Base-by-base conservation (phyloP, 768 basidiomycete species). In the Macrocybe gigantea region DNA sequence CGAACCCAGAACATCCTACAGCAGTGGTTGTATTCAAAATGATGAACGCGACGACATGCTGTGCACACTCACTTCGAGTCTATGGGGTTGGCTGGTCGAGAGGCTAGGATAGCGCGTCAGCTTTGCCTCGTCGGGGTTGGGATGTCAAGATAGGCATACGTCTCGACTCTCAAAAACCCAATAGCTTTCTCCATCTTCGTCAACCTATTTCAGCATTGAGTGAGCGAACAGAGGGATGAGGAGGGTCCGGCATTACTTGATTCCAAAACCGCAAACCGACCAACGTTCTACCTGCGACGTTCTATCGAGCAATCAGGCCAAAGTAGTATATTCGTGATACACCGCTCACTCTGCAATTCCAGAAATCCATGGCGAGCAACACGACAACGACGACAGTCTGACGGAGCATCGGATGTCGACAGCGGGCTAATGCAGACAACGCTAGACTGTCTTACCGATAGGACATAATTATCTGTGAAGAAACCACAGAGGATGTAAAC, bases 111-210 rank as follows among this genome's bases (percentile, higher is more conserved):
- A 49, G 38, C 7, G 50, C 42, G 42, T 15, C 53, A 49, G 10
- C 33, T 47, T 45, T 39, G 15, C 15, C 40, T 22, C 38, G 30
- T 12, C 10, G 31, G 38, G 10, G 36, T 14, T 13, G 11, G 44
- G 7, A 37, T 29, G 7, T 32, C 31, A 29, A 31, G 7, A 11
- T 15, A 29, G 41, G 70, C 88, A 61, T 67, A 95, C 95, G 66
- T 97, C 94, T 60, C 94, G 79, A 59, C 88, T 88, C 68, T 99
- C 96, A 55, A 99, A 99, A 8, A 99, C 94, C 96, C 96, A 99
- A 56, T 85, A 94, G 64, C 77, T 79, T 64, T 95, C 90, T 2
- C 96, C 96, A 54, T 97, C 93, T 46, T 97, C 93, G 58, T 98
- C 93, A 10, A 98, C 93, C 84, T 88, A 50, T 34, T 38, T 35